Base-by-base conservation (phyloP, 2,329 filamentous ascomycete species). In the Colletotrichum scovillei region DNA sequence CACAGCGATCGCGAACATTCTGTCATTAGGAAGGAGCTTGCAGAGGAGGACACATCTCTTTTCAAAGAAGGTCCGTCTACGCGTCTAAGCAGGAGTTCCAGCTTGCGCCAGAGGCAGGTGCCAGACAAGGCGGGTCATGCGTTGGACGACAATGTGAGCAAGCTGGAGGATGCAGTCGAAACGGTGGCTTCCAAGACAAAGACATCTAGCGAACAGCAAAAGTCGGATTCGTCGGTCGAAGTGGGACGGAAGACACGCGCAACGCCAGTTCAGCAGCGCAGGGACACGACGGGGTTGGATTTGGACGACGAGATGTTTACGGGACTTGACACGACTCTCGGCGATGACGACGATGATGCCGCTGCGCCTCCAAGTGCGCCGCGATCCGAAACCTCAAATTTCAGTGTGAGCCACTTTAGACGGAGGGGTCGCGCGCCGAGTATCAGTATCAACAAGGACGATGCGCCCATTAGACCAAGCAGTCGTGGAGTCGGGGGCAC, bases 401-500 rank as follows among this genome's bases (percentile, higher is more conserved):
- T 88, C 73, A 88, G 85, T 32, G 79, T 87, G 35, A 85, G 83
- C 74, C 83, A 83, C 70, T 87, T 88, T 77, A 85, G 84, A 74
- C 83, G 86, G 26, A 78, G 83, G 8, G 78, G 78, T 12, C 81
- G 84, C 28, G 83, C 86, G 28, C 88, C 87, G 12, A 89, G 87
- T 78, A 84, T 89, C 59, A 80, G 73, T 38, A 80, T 87, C 53
- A 85, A 87, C 38, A 84, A 85, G 62, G 86, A 87, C 55, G 87
- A 89, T 56, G 85, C 83, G 28, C 86, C 86, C 1, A 89, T 89
- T 72, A 82, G 88, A 52, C 88, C 88, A 3, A 88, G 86, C 80
- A 89, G 88, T 79, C 82, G 87, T 24, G 84, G 85, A 5, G 82
- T 83, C 16, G 85, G 82, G 70, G 85, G 82, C 63, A 88, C 86